phyloP scores from a whole-genome alignment of 805 yeast genomes.

The Candida oleophila region DNA sequence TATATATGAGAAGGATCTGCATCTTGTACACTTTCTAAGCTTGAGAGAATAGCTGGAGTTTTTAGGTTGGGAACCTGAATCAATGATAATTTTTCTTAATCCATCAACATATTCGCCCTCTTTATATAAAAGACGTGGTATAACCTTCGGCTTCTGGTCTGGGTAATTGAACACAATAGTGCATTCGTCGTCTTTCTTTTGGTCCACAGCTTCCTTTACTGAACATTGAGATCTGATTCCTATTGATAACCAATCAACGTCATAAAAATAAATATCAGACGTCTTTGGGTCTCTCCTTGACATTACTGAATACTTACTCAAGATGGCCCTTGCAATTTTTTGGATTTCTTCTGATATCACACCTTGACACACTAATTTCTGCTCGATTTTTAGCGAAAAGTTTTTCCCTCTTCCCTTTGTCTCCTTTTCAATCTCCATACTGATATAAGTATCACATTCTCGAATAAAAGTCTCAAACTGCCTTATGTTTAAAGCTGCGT shows the following conservation, averaged over 20 bases:
- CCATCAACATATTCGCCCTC: constrained; percentile 33
- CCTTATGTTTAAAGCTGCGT: constrained; percentile 55
- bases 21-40: constrained; percentile 40
- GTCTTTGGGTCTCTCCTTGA: constrained; percentile 46
- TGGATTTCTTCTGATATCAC: constrained; percentile 47
- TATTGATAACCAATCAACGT: constrained; percentile 62
- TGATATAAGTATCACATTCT: constrained; percentile 49
- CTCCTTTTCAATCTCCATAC: constrained; percentile 25
- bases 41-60: not conserved
- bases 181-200: constrained; percentile 12
- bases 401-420: constrained; percentile 21
- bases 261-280: constrained; percentile 59
- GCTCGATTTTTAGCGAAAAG: constrained; percentile 52
- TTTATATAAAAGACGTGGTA: constrained; percentile 23
- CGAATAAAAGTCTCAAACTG: constrained; percentile 59
- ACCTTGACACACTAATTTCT: constrained; percentile 60
- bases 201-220: too few relatives aligned
- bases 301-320: constrained; percentile 47
- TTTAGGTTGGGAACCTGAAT: constrained; percentile 1
- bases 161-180: constrained; percentile 5
- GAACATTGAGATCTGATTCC: constrained; percentile 18
- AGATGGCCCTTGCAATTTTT: constrained; percentile 40
- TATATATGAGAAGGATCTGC: constrained; percentile 41
- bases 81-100: constrained; percentile 34
- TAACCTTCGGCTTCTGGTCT: constrained; percentile 3